Base-by-base conservation (phyloP, 257 asterid genomes). In the Capsicum baccatum region DNA sequence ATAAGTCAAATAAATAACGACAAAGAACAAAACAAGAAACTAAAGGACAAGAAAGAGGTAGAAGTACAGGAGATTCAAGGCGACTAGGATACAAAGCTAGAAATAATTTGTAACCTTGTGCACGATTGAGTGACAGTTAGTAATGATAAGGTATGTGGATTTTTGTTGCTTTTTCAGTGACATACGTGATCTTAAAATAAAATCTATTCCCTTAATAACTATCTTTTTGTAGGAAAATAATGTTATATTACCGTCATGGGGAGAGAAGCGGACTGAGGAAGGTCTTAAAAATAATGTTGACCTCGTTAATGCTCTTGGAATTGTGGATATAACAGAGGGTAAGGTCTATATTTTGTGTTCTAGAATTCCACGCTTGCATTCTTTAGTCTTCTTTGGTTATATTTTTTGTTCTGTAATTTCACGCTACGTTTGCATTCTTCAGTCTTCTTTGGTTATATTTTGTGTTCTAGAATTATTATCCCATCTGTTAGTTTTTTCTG, bases 11-110 rank as follows among this genome's bases (percentile, higher is more conserved):
- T 3, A 44, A 44, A 4, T 3, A 44, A 5, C 56, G 84, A 84
- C 69, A 92, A 95, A 0, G 94, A 92, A 35, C 93, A 95, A 58
- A 94, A 95, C 87, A 90, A 88, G 85, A 93, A 44, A 44, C 6
- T 44, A 6, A 44, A 4, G 5, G 48, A 44, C 5, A 44, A 44
- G 48, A 44, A 44, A 84, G 97, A 90, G 82, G 89, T 85, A 48
- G 99, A 93, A 88, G 98, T 94, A 83, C 92, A 94, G 88, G 96
- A 90, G 83, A 95, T 97, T 81, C 90, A 89, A 57, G 86, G 87
- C 5, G 92, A 92, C 73, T 57, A 4, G 48, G 6, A 6, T 44
- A 4, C 48, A 44, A 44, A 44, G 48, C 48, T 44, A 0, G 48
- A 44, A 44, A 44, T 5, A 6, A 44, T 44, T 44, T 6, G 8